These are phyloP conservation scores for Hyaloperonospora arabidopsidis DNA, from an alignment of 352 stramenopile genomes.

Conservation along the genomic window DNA sequence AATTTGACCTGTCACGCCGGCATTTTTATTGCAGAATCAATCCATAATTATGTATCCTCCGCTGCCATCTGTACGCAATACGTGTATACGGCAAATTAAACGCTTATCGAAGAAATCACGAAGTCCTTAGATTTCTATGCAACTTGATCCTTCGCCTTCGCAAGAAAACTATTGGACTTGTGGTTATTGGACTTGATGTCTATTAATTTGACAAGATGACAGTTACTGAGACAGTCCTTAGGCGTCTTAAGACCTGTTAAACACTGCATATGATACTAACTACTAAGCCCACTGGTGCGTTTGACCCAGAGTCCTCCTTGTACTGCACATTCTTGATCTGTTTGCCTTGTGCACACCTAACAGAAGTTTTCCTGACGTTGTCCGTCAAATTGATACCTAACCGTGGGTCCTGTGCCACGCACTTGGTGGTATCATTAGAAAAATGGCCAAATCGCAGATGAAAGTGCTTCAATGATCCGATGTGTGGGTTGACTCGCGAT, in stretches of 20 bases:
- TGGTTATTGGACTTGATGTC: constrained; percentile 9
- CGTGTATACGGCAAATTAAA: not conserved
- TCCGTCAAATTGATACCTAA: not conserved
- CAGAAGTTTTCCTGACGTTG: not conserved
- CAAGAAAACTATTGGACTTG: constrained; percentile 1
- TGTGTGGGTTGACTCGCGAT: too few relatives aligned
- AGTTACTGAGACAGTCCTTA: too few relatives aligned
- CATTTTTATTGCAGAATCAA: too few relatives aligned
- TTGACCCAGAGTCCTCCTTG: not conserved
- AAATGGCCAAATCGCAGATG: not conserved
- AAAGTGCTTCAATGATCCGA: not conserved
- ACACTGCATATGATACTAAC: not conserved
- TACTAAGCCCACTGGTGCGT: not conserved
- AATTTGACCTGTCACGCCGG: too few relatives aligned
- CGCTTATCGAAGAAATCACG: not conserved
- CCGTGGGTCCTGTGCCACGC: not conserved
- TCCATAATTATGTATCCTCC: not conserved
- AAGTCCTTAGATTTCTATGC: constrained; percentile 3
- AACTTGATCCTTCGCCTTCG: constrained; percentile 1
- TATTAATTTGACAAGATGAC: constrained; percentile 6
- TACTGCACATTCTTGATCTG: not conserved
- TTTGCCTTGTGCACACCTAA: not conserved
- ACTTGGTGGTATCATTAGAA: not conserved
- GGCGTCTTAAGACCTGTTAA: not conserved
- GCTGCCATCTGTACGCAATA: constrained; percentile 17